phyloP scores from a whole-genome alignment of 2,329 filamentous ascomycete species.

The Scedosporium aurantiacum region DNA sequence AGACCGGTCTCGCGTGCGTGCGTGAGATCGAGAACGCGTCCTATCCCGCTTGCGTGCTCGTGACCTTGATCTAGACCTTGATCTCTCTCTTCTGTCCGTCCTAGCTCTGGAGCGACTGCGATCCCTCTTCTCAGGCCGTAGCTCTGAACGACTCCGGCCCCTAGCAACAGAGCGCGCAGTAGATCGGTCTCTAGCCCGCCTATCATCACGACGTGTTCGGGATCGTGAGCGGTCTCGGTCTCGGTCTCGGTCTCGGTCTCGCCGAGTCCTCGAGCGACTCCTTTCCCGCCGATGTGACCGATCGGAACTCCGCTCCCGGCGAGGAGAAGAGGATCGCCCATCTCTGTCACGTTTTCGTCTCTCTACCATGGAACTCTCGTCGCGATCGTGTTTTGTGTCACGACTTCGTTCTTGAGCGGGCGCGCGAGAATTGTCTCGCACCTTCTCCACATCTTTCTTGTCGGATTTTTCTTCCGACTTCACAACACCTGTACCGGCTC shows the following conservation, averaged over 20 bases:
- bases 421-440: neutral
- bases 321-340: conserved; percentile 26
- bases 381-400: conserved; percentile 16
- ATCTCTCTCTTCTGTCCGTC: conserved; percentile 15
- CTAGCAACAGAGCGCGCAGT: neutral
- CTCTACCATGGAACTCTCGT: conserved; percentile 22
- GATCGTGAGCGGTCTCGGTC: conserved; percentile 22
- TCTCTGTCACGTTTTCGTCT: conserved; percentile 19
- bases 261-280: conserved; percentile 1
- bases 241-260: conserved; percentile 19
- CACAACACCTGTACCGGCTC: neutral
- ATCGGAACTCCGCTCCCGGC: conserved; percentile 14
- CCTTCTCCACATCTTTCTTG: neutral
- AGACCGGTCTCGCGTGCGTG: conserved; percentile 12
- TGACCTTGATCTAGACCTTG: neutral
- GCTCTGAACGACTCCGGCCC: conserved; percentile 28
- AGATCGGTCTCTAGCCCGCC: neutral
- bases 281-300: neutral
- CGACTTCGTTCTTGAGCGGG: conserved; percentile 18
- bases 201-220: conserved; percentile 15
- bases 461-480: neutral
- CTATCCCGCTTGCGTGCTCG: conserved; percentile 1
- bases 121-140: conserved; percentile 18
- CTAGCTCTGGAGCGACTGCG: conserved; percentile 24
- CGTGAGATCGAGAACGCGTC: conserved; percentile 1